phyloP scores from a whole-genome alignment of 768 basidiomycete species.

The Agaricus bisporus region DNA sequence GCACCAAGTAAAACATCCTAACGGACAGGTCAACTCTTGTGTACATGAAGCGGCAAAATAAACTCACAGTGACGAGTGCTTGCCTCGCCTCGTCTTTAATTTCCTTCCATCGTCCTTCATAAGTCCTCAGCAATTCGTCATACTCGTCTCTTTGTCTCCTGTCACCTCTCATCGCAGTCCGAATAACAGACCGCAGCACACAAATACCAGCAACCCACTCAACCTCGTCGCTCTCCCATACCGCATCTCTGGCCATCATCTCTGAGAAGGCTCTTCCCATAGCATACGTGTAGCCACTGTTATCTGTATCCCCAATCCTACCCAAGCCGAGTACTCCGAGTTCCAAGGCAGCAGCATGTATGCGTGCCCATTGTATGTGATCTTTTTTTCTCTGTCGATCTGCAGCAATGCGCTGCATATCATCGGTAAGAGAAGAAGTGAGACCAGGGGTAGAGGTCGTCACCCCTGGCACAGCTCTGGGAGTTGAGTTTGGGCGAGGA shows the following conservation, averaged over 20 bases:
- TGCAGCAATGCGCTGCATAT: constrained; percentile 56
- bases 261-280: constrained; percentile 47
- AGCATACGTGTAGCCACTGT: constrained; percentile 36
- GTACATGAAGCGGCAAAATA: constrained; percentile 1
- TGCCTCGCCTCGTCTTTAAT: constrained; percentile 64
- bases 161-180: constrained; percentile 44
- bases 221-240: constrained; percentile 62
- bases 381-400: constrained; percentile 59
- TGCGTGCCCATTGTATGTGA: constrained; percentile 61
- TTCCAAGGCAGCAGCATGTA: constrained; percentile 60
- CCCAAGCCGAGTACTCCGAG: constrained; percentile 45
- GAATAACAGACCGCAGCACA: constrained; percentile 50
- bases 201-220: constrained; percentile 65
- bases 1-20: constrained; percentile 8
- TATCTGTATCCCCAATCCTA: constrained; percentile 31
- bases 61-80: constrained; percentile 48
- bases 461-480: constrained; percentile 8
- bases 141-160: constrained; percentile 45
- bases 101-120: constrained; percentile 66
- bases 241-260: constrained; percentile 57
- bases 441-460: constrained; percentile 15
- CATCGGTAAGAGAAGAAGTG: constrained; percentile 41
- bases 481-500: neutral
- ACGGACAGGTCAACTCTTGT: neutral
- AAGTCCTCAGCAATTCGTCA: constrained; percentile 46